phyloP scores from a whole-genome alignment of 306 rosid genomes.

The Pterocarpus macrocarpus region DNA sequence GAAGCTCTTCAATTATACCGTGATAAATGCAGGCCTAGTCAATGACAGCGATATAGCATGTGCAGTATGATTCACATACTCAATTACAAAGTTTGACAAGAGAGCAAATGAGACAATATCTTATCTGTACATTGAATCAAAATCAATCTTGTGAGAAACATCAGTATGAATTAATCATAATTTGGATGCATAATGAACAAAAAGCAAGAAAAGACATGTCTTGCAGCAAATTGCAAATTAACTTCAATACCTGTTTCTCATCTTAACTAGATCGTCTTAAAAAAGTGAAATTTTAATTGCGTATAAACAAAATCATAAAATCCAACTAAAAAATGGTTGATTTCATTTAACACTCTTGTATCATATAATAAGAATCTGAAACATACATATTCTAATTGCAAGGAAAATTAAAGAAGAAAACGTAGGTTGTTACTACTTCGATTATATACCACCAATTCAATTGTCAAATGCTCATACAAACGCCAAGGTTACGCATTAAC shows the following conservation, averaged over 20 bases:
- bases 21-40: slow-evolving; percentile 28
- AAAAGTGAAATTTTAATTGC: background rate
- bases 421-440: slow-evolving; percentile 32
- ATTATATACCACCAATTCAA: slow-evolving; percentile 26
- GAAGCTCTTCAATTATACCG: slow-evolving; percentile 7
- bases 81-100: slow-evolving; percentile 29
- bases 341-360: background rate
- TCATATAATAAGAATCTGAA: slow-evolving; percentile 22
- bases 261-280: background rate
- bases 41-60: slow-evolving; percentile 44
- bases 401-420: slow-evolving; percentile 24
- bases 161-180: slow-evolving; percentile 6
- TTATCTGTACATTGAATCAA: background rate
- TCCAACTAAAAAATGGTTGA: background rate
- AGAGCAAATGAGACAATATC: slow-evolving; percentile 12
- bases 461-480: slow-evolving; percentile 28
- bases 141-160: background rate
- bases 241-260: background rate
- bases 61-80: slow-evolving; percentile 35
- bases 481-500: slow-evolving; percentile 28
- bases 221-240: background rate
- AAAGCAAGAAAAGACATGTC: background rate
- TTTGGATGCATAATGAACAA: slow-evolving; percentile 7
- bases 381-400: background rate
- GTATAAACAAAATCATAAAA: slow-evolving; percentile 1